These are phyloP conservation scores for Calonectria honghensis DNA, from an alignment of 2,329 filamentous ascomycete genomes.

Conservation along the genomic window DNA sequence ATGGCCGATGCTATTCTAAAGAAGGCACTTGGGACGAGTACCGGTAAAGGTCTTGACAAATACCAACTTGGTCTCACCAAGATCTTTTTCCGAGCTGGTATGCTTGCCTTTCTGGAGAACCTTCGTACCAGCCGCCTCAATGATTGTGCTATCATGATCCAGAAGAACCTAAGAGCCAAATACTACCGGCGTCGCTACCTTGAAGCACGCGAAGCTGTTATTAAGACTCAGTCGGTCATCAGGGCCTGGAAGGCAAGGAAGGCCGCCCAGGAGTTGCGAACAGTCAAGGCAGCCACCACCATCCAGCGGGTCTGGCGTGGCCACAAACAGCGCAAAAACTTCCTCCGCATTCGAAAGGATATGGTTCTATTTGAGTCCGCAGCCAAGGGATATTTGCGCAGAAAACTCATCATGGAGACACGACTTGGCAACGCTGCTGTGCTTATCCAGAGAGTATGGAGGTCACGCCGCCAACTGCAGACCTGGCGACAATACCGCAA, in stretches of 20 bases:
- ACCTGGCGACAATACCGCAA: slow-evolving; percentile 92
- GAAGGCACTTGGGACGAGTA: slow-evolving; percentile 88
- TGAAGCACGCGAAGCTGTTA: slow-evolving; percentile 87
- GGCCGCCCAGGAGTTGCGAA: slow-evolving; percentile 86
- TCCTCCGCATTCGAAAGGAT: slow-evolving; percentile 85
- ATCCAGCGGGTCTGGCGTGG: slow-evolving; percentile 98
- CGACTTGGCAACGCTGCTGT: slow-evolving; percentile 93
- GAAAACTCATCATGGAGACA: slow-evolving; percentile 95
- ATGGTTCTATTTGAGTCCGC: slow-evolving; percentile 91
- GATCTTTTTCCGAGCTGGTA: slow-evolving; percentile 99
- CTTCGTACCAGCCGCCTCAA: slow-evolving; percentile 92
- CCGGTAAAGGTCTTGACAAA: slow-evolving; percentile 86
- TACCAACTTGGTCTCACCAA: slow-evolving; percentile 98
- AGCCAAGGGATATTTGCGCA: slow-evolving; percentile 92
- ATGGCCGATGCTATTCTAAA: slow-evolving; percentile 96
- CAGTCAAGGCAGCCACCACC: slow-evolving; percentile 89
- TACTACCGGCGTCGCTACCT: slow-evolving; percentile 96
- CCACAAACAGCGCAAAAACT: slow-evolving; percentile 89
- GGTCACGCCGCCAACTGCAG: slow-evolving; percentile 84
- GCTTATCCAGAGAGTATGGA: slow-evolving; percentile 93
- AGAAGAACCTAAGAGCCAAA: slow-evolving; percentile 97
- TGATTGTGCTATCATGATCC: slow-evolving; percentile 96
- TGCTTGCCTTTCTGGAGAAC: slow-evolving; percentile 98
- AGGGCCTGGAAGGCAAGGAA: slow-evolving; percentile 87
- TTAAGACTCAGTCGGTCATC: slow-evolving; percentile 85